phyloP scores from a whole-genome alignment of 129 eudicot species.

The Lonicera japonica region DNA sequence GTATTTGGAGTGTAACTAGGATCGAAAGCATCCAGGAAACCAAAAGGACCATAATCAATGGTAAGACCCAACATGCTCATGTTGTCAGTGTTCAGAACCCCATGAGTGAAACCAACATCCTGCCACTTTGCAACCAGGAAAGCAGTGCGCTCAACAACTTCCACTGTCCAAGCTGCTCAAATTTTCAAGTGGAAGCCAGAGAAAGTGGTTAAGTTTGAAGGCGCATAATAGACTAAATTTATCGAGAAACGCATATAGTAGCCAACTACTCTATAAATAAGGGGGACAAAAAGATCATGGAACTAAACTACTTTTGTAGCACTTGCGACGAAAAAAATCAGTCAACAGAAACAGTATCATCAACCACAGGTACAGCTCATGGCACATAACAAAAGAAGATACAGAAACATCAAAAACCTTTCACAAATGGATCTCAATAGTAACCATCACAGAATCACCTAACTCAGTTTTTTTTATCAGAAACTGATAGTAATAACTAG shows the following conservation, averaged over 20 bases:
- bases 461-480: no score
- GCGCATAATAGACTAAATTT: not conserved
- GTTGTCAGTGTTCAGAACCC: slow-evolving; percentile 95
- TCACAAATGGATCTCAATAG: no score
- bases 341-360: no score
- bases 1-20: slow-evolving; percentile 99
- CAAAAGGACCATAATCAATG: slow-evolving; percentile 97
- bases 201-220: not conserved
- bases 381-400: no score
- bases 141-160: slow-evolving; percentile 92
- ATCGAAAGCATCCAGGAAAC: slow-evolving; percentile 99
- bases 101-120: slow-evolving; percentile 99
- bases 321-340: not conserved
- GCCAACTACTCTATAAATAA: not conserved
- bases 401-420: no score
- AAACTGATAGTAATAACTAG: no score
- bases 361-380: no score
- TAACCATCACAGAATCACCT: no score
- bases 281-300: not conserved
- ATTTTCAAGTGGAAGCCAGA: slow-evolving; percentile 1
- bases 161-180: slow-evolving; percentile 89
- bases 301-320: not conserved
- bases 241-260: not conserved
- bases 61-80: slow-evolving; percentile 97
- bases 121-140: slow-evolving; percentile 88